phyloP scores from a whole-genome alignment of 768 basidiomycete genomes.

The Mycena olivaceomarginata region DNA sequence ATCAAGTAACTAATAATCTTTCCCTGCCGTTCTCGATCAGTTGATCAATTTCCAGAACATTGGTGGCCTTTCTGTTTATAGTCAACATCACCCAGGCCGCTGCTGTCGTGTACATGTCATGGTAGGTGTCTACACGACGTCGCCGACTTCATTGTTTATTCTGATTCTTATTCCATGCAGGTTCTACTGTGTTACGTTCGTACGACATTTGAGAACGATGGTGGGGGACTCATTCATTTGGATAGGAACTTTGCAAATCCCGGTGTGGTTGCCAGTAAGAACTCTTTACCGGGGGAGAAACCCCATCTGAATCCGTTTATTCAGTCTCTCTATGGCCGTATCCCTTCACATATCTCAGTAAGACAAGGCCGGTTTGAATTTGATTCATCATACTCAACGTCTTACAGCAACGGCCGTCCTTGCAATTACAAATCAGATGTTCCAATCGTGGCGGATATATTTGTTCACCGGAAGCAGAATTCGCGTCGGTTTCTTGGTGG shows the following conservation, averaged over 20 bases:
- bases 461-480: too few relatives aligned
- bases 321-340: slow-evolving; percentile 13
- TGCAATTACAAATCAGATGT: slow-evolving; percentile 15
- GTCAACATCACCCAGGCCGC: background rate
- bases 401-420: slow-evolving; percentile 21
- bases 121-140: background rate
- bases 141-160: background rate
- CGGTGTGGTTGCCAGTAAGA: background rate
- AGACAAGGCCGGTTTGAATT: background rate
- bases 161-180: background rate
- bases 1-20: background rate
- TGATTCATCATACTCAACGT: background rate
- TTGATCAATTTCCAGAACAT: too few relatives aligned
- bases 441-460: slow-evolving; percentile 16
- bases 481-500: too few relatives aligned
- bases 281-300: background rate
- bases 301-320: background rate
- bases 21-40: background rate
- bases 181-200: too few relatives aligned
- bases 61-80: too few relatives aligned
- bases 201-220: background rate
- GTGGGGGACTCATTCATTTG: background rate
- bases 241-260: slow-evolving; percentile 4
- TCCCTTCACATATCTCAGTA: slow-evolving; percentile 24
- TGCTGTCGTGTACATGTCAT: background rate